Percentiles rank a stretch among this genome's conserved stretches.
phyloP scores from a whole-genome alignment of 768 basidiomycete species.

The Boletus patriciae region DNA sequence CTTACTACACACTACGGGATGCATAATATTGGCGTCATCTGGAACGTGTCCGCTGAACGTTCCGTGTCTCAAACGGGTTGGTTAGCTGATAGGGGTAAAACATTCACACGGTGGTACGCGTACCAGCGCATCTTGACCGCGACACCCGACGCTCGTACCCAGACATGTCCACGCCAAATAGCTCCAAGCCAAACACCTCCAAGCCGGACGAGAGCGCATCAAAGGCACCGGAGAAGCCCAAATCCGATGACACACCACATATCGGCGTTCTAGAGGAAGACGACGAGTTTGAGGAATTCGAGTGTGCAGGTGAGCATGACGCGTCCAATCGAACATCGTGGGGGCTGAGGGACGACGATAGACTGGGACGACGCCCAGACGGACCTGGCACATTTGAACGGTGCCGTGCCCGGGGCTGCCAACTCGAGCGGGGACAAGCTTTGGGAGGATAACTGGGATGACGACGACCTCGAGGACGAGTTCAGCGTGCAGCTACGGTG shows the following conservation, averaged over 20 bases:
- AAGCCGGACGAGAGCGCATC: slow-evolving; percentile 38
- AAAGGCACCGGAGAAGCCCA: slow-evolving; percentile 38
- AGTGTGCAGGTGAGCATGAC: slow-evolving; percentile 64
- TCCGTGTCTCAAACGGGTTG: background rate
- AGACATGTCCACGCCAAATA: slow-evolving; percentile 45
- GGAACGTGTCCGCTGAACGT: too few relatives aligned
- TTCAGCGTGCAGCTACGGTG: slow-evolving; percentile 95
- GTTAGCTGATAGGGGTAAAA: background rate
- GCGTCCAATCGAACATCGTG: background rate
- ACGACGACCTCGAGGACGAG: slow-evolving; percentile 97
- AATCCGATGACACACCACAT: slow-evolving; percentile 53
- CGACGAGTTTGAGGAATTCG: slow-evolving; percentile 95
- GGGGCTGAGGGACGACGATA: slow-evolving; percentile 27
- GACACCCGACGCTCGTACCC: background rate
- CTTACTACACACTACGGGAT: slow-evolving; percentile 4
- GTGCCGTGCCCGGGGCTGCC: slow-evolving; percentile 70
- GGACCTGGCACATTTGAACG: slow-evolving; percentile 74
- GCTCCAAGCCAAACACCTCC: slow-evolving; percentile 47
- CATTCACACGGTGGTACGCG: slow-evolving; percentile 28
- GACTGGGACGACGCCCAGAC: slow-evolving; percentile 90
- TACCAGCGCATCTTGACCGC: background rate
- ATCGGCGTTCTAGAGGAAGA: slow-evolving; percentile 95
- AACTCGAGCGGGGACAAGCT: slow-evolving; percentile 85
- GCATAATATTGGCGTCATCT: background rate
- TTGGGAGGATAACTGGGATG: slow-evolving; percentile 99